Evolutionary conservation across 2,329 filamentous ascomycete species (phyloP), one percentile per base, ranked within the genome.

Genomic region (Aspergillus tubingensis): DNA sequence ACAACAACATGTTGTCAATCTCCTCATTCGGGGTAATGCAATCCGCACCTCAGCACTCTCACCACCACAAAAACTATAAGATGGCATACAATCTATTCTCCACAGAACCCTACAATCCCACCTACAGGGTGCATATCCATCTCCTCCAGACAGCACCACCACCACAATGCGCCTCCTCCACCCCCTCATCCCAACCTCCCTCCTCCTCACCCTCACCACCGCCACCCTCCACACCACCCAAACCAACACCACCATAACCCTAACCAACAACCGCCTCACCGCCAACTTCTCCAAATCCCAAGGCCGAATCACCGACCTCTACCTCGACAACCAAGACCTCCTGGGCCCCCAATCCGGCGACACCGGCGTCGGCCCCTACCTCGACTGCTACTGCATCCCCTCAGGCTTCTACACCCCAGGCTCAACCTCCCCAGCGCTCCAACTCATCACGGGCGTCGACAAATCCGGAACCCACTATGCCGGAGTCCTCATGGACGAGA

Each of bases 371-470:
- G 83, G 84, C 0, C 83, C 85, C 1, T 87, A 88, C 67, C 80
- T 88, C 5, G 86, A 88, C 70, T 88, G 86, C 69, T 86, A 88
- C 72, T 88, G 86, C 68, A 84, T 79, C 0, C 84, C 85, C 1
- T 79, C 77, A 0, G 86, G 86, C 0, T 83, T 82, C 67, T 88
- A 85, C 74, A 88, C 85, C 0, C 84, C 86, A 0, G 85, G 85
- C 0, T 76, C 75, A 5, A 81, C 80, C 4, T 77, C 73, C 4
- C 80, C 83, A 0, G 77, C 72, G 2, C 85, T 83, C 65, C 72
- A 81, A 60, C 75, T 87, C 6, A 81, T 85, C 62, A 75, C 80
- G 17, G 84, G 83, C 13, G 77, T 73, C 8, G 84, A 87, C 70
- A 76, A 76, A 1, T 78, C 77, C 0, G 81, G 81, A 0, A 82